These are phyloP conservation scores for Daldinia grandis DNA, from an alignment of 495 filamentous ascomycete species.

Conservation along the genomic window DNA sequence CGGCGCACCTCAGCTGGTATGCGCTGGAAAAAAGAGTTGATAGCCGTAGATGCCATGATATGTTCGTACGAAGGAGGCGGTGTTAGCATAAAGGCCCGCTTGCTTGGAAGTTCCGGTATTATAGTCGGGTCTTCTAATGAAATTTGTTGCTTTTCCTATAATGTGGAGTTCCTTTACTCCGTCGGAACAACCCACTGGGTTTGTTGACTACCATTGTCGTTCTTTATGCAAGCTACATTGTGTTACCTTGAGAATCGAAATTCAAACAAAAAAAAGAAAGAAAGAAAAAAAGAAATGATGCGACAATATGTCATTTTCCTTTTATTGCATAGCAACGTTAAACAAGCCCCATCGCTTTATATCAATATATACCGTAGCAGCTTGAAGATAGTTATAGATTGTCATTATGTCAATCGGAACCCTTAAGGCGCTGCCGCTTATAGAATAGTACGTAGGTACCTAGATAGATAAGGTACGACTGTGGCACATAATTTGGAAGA, in stretches of 20 bases:
- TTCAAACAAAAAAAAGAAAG: background rate
- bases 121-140: background rate
- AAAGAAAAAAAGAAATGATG: background rate
- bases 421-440: background rate
- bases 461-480: background rate
- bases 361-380: background rate
- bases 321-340: background rate
- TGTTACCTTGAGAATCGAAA: background rate
- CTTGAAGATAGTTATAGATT: background rate
- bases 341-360: background rate
- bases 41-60: background rate
- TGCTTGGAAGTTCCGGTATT: background rate
- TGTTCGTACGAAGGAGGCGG: background rate
- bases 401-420: background rate
- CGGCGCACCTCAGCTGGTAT: background rate
- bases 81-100: background rate
- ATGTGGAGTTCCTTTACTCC: background rate
- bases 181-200: background rate
- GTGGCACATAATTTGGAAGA: background rate
- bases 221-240: background rate
- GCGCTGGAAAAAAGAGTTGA: background rate
- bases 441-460: background rate
- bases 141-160: background rate
- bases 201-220: background rate
- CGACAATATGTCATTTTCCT: background rate